Percentiles rank a stretch among this genome's conserved stretches.
These are phyloP conservation scores for Cicer pinnatifidum DNA, from an alignment of 306 rosid genomes.

Conservation along the genomic window DNA sequence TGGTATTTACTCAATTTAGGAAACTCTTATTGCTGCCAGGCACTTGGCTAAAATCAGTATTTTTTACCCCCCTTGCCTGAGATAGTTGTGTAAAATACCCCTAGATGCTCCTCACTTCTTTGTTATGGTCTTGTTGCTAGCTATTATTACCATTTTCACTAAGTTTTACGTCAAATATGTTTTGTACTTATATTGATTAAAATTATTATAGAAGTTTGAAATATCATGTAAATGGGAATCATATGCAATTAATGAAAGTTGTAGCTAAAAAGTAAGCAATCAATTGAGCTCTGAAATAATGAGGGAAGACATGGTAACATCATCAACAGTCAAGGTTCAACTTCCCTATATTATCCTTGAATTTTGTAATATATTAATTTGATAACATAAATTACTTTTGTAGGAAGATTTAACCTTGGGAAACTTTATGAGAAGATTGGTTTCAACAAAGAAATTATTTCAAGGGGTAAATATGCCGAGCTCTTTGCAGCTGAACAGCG, in stretches of 20 bases:
- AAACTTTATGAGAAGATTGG: slow-evolving; percentile 96
- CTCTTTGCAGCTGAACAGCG: slow-evolving; percentile 91
- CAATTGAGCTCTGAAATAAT: slow-evolving; percentile 27
- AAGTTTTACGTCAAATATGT: neutral
- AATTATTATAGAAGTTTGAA: slow-evolving; percentile 18
- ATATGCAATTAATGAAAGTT: slow-evolving; percentile 37
- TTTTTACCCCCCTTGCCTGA: slow-evolving; percentile 6
- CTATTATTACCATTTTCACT: slow-evolving; percentile 6
- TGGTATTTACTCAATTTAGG: slow-evolving; percentile 14
- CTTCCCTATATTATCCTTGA: slow-evolving; percentile 15
- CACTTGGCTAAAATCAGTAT: slow-evolving; percentile 12
- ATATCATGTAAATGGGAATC: slow-evolving; percentile 33
- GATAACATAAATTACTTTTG: slow-evolving; percentile 42
- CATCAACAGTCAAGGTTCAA: slow-evolving; percentile 23
- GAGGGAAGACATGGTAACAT: slow-evolving; percentile 28
- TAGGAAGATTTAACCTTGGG: slow-evolving; percentile 84
- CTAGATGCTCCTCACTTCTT: slow-evolving; percentile 28
- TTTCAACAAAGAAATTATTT: slow-evolving; percentile 87
- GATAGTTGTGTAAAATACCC: slow-evolving; percentile 12
- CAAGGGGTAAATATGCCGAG: slow-evolving; percentile 92
- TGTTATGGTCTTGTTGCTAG: neutral
- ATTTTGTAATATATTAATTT: slow-evolving; percentile 34
- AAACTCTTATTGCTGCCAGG: neutral
- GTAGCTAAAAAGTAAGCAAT: slow-evolving; percentile 9
- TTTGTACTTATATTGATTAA: slow-evolving; percentile 26